Conservation (phyloP, 2,329 filamentous ascomycete species). For the Fusarium proliferatum region DNA sequence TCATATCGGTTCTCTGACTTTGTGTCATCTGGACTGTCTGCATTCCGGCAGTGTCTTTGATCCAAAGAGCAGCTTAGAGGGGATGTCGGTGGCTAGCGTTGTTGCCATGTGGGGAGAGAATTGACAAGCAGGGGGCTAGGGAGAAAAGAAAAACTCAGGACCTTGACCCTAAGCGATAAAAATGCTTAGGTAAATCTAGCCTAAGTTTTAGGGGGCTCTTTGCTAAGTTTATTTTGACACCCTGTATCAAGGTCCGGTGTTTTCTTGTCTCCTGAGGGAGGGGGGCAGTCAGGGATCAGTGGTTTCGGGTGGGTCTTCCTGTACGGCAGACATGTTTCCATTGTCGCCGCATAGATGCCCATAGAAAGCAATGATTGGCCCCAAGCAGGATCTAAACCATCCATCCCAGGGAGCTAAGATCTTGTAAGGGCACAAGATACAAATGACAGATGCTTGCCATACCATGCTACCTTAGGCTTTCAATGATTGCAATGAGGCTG, state of each 20-base stretch:
- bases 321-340: slow-evolving; percentile 45
- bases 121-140: slow-evolving; percentile 36
- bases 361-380: slow-evolving; percentile 38
- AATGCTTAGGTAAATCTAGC: background rate
- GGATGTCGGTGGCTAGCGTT: slow-evolving; percentile 34
- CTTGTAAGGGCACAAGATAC: slow-evolving; percentile 25
- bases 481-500: slow-evolving; percentile 5
- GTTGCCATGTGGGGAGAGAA: slow-evolving; percentile 42
- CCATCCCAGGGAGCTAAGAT: slow-evolving; percentile 36
- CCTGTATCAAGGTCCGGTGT: too few species aligned
- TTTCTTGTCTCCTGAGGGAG: background rate
- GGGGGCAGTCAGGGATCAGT: slow-evolving; percentile 33
- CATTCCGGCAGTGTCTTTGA: slow-evolving; percentile 11
- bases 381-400: slow-evolving; percentile 25
- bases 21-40: slow-evolving; percentile 7
- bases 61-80: slow-evolving; percentile 26
- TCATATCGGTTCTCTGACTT: slow-evolving; percentile 10
- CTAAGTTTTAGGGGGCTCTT: background rate
- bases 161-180: background rate
- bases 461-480: background rate
- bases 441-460: slow-evolving; percentile 13
- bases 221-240: background rate
- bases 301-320: slow-evolving; percentile 44
- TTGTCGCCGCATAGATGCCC: slow-evolving; percentile 46
- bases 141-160: background rate